Evolutionary conservation across 768 basidiomycete genomes (phyloP).

Genomic region (Termitomyces sp.): DNA sequence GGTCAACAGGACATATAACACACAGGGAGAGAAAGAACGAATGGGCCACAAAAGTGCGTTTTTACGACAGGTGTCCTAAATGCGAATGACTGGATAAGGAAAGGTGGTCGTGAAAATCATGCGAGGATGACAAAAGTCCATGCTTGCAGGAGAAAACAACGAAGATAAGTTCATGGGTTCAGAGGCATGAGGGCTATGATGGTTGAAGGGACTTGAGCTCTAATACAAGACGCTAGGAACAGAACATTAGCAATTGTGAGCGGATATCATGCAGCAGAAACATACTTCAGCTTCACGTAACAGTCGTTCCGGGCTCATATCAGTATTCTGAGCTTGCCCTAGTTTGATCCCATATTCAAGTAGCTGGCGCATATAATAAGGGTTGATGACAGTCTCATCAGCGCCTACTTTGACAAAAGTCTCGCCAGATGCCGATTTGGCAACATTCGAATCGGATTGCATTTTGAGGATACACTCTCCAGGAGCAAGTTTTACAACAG

Average conservation of each 20-base stretch:
- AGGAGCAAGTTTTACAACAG: slow-evolving; percentile 48
- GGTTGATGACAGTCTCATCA: slow-evolving; percentile 71
- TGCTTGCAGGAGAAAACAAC: slow-evolving; percentile 6
- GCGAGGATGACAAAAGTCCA: slow-evolving; percentile 4
- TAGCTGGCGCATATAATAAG: slow-evolving; percentile 75
- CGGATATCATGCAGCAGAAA: background rate
- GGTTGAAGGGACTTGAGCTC: slow-evolving; percentile 50
- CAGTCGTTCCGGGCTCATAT: slow-evolving; percentile 42
- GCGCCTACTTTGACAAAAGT: slow-evolving; percentile 5
- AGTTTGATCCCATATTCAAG: slow-evolving; percentile 66
- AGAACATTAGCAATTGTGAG: background rate
- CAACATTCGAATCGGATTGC: background rate
- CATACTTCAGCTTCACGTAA: slow-evolving; percentile 54
- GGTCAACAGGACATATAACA: slow-evolving; percentile 1
- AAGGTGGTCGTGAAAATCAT: slow-evolving; percentile 5
- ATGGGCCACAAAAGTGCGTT: slow-evolving; percentile 1
- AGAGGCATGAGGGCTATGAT: background rate
- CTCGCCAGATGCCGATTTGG: slow-evolving; percentile 1
- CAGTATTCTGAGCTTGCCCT: slow-evolving; percentile 34
- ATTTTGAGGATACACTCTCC: slow-evolving; percentile 3
- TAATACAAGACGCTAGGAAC: slow-evolving; percentile 51
- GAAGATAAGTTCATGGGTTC: background rate
- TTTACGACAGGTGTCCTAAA: slow-evolving; percentile 4
- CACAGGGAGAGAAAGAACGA: slow-evolving; percentile 3
- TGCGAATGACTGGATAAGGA: slow-evolving; percentile 3